Evolutionary conservation across 73 alveolate genomes (phyloP).

Genomic region (Blepharisma japonicum): DNA sequence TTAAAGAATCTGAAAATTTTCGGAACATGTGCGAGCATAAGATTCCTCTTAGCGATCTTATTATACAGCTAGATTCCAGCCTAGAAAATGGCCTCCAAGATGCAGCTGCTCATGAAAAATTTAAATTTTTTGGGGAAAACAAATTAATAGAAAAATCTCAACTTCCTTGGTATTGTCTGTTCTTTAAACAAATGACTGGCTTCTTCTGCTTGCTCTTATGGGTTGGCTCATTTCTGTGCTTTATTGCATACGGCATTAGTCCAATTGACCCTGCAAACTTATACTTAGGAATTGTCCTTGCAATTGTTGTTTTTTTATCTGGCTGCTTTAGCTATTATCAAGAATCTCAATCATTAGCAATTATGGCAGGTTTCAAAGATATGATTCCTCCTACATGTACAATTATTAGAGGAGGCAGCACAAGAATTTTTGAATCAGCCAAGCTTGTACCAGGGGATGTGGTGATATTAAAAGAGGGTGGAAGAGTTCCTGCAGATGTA

Average conservation of each 20-base stretch:
- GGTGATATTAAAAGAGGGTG: constrained; percentile 81
- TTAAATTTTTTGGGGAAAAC: constrained; percentile 69
- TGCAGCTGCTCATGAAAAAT: constrained; percentile 39
- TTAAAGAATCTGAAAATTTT: constrained; percentile 32
- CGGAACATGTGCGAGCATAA: constrained; percentile 52
- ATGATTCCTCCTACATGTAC: constrained; percentile 38
- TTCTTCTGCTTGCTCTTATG: constrained; percentile 77
- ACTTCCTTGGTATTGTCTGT: constrained; percentile 73
- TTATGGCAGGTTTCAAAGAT: constrained; percentile 83
- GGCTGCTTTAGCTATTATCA: constrained; percentile 71
- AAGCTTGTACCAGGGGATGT: constrained; percentile 94
- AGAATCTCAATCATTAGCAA: constrained; percentile 77
- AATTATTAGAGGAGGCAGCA: constrained; percentile 73
- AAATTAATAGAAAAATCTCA: constrained; percentile 72
- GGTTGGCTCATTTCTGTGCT: constrained; percentile 80
- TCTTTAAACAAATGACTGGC: constrained; percentile 64
- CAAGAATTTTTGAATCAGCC: constrained; percentile 50
- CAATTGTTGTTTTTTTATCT: constrained; percentile 67
- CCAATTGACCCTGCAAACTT: constrained; percentile 70
- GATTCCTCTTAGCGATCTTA: constrained; percentile 35
- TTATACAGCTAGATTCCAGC: constrained; percentile 30
- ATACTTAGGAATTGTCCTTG: constrained; percentile 80
- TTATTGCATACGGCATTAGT: constrained; percentile 72
- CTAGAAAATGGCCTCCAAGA: constrained; percentile 37
- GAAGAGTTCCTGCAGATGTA: constrained; percentile 94